Base-by-base conservation (phyloP, 345 rosid species). In the Boechera retrofracta region DNA sequence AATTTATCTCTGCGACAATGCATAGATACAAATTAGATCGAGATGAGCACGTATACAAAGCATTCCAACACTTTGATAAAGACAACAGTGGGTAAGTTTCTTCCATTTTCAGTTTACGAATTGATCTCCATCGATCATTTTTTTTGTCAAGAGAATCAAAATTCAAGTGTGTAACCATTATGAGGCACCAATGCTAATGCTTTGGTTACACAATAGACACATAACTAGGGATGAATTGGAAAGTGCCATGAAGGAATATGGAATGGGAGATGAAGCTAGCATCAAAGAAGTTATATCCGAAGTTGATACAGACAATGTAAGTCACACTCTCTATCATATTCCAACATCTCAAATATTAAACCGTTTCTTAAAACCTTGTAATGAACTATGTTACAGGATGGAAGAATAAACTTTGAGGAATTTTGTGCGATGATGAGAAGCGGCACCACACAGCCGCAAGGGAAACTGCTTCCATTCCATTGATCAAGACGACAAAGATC, bases 351-450 rank as follows among this genome's bases (percentile, higher is more conserved):
- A 69, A 33, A 6, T 15, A 52, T 42, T 15, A 4, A 61, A 54
- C 45, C 3, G 31, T 49, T 51, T 67, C 7, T 45, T 39, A 12
- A 26, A 55, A 36, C 13, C n/a, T 41, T 51, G 51, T 70, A 16
- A 5, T 21, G 35, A 59, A 49, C 31, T 31, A 6, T 74, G 57
- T 67, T 48, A 70, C 73, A 91, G 98, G 98, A 92, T 71, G 97
- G 97, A 57, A 91, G 80, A 80, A 94, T 94, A 77, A 91, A 89
- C 84, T 91, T 91, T 24, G 92, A 94, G 47, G 98, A 91, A 39
- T 94, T 94, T 79, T 90, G 98, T 68, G 64, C 93, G 4, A 94
- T 92, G 97, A 94, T 94, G 97, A 89, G 93, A 82, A 88, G 97
- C 26, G 92, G 96, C 10, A 81, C 82, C 53, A 72, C 82, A 0